phyloP scores from a whole-genome alignment of 2,329 filamentous ascomycete species.

The Fusarium anguioides region DNA sequence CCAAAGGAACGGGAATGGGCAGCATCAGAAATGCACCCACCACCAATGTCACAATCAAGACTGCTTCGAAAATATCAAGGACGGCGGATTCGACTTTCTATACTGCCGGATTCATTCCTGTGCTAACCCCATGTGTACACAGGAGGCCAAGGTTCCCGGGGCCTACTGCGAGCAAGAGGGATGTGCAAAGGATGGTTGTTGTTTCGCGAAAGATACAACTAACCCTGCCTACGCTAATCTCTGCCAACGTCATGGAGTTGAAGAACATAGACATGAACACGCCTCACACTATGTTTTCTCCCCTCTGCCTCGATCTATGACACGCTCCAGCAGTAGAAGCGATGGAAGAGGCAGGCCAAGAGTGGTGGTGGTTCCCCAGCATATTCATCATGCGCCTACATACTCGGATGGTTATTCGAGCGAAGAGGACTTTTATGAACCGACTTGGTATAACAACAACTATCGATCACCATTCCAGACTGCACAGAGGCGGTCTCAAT shows the following conservation, averaged over 20 bases:
- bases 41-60: not conserved
- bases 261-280: not conserved
- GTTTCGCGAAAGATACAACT: not conserved
- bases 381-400: no score
- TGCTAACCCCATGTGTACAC: not conserved
- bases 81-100: not conserved
- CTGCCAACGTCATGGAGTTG: not conserved
- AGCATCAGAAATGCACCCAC: not conserved
- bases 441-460: not conserved
- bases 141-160: not conserved
- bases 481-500: not conserved
- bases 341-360: not conserved
- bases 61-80: not conserved
- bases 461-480: not conserved
- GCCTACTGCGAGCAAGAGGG: slow-evolving; percentile 16
- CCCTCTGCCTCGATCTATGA: not conserved
- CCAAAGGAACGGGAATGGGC: not conserved
- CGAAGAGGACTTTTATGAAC: not conserved
- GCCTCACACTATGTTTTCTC: accelerated
- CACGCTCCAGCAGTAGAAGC: not conserved
- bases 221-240: not conserved
- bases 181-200: slow-evolving; percentile 8
- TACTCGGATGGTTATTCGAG: not conserved
- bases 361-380: accelerated
- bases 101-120: slow-evolving; percentile 27